Evolutionary conservation across 176 grass and related monocot species (phyloP).

Genomic region (Raddia guianensis): DNA sequence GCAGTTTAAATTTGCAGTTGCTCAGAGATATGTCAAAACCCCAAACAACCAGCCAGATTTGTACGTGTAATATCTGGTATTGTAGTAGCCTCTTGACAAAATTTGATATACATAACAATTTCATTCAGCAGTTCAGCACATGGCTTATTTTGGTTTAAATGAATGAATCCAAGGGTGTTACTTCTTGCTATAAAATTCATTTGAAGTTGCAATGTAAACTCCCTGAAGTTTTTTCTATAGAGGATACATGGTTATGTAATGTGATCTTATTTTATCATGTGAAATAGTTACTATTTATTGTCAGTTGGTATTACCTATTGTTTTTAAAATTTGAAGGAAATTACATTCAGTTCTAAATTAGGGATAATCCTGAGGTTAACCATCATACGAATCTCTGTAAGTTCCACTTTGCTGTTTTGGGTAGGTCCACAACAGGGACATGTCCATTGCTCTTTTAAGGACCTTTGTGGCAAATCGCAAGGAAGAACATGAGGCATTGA

Average conservation of each 20-base stretch:
- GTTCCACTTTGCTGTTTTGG: conserved; percentile 31
- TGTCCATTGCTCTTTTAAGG: conserved; percentile 94
- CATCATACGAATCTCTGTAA: background rate
- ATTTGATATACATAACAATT: background rate
- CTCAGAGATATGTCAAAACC: background rate
- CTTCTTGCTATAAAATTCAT: background rate
- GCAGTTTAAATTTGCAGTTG: background rate
- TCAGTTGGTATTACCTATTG: background rate
- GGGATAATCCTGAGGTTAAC: background rate
- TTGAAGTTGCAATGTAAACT: background rate
- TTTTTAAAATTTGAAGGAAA: background rate
- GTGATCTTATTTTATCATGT: background rate
- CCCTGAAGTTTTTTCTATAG: background rate
- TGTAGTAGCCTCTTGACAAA: background rate
- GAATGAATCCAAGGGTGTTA: background rate
- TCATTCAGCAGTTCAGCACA: background rate
- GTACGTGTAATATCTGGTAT: background rate
- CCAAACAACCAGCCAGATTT: background rate
- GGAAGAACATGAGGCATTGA: conserved; percentile 73
- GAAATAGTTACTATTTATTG: conserved; percentile 5
- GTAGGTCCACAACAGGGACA: conserved; percentile 98
- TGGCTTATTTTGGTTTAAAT: background rate
- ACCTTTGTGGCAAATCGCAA: conserved; percentile 76
- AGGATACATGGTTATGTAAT: background rate
- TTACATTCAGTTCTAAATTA: background rate